Conservation (phyloP, 1,284 basidiomycete species). For the Kalmanozyma brasiliensis region DNA sequence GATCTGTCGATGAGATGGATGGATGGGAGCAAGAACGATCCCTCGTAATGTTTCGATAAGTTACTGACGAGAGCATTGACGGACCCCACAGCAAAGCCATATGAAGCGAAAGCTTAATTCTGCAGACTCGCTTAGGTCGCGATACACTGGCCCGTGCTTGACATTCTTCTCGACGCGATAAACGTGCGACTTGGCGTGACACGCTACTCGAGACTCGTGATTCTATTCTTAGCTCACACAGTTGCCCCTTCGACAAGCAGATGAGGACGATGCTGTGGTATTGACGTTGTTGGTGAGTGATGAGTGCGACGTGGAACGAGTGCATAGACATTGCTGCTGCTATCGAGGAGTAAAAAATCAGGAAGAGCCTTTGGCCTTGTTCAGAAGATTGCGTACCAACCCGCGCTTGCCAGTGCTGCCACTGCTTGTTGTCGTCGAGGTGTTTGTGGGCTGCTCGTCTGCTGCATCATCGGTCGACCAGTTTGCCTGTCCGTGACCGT, state of each 20-base stretch:
- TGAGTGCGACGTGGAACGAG: neutral
- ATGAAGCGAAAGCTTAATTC: slow-evolving; percentile 1
- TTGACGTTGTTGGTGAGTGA: neutral
- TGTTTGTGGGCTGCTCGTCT: neutral
- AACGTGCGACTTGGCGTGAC: neutral
- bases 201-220: neutral
- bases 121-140: slow-evolving; percentile 2
- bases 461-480: slow-evolving; percentile 23
- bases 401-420: slow-evolving; percentile 15
- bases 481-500: slow-evolving; percentile 14
- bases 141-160: slow-evolving; percentile 5
- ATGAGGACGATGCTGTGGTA: no score
- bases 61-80: no score
- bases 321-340: neutral
- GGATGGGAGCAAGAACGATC: neutral
- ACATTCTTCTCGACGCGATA: slow-evolving; percentile 1
- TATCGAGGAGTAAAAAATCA: neutral
- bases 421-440: neutral
- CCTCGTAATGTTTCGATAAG: no score
- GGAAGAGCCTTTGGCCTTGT: slow-evolving; percentile 37
- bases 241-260: no score
- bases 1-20: neutral
- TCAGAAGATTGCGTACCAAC: slow-evolving; percentile 37
- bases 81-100: neutral
- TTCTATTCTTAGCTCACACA: no score